Evolutionary conservation across 129 eudicot genomes (phyloP).

Genomic region (Helianthus tuberosus): DNA sequence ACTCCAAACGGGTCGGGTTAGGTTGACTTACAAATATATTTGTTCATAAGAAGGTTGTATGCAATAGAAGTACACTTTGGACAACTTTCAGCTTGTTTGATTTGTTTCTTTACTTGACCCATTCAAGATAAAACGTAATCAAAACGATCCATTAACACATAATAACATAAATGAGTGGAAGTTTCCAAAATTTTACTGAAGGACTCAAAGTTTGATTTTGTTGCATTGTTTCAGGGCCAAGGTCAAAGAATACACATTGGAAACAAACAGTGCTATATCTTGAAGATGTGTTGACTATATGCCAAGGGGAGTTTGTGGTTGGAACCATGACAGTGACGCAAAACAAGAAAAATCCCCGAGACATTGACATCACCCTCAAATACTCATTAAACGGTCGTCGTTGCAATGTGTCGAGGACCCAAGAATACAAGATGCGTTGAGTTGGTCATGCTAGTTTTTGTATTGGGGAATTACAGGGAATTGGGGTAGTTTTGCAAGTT

Average conservation of each 20-base stretch:
- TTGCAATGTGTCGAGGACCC: constrained; percentile 71
- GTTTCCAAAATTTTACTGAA: background rate
- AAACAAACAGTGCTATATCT: constrained; percentile 94
- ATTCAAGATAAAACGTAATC: background rate
- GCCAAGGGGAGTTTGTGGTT: constrained; percentile 75
- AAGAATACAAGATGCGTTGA: constrained; percentile 69
- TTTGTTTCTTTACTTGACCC: background rate
- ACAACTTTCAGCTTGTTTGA: background rate
- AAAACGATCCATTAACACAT: background rate
- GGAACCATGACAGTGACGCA: constrained; percentile 84
- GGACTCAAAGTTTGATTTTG: background rate
- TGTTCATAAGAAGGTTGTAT: background rate
- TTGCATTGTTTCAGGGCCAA: constrained; percentile 64
- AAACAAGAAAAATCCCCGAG: constrained; percentile 98
- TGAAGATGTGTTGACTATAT: constrained; percentile 82
- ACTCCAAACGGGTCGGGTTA: background rate
- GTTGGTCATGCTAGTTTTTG: too few species aligned
- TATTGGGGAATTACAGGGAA: background rate
- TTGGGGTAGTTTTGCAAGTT: background rate
- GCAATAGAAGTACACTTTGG: background rate
- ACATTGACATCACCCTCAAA: constrained; percentile 71
- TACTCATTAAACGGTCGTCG: constrained; percentile 75
- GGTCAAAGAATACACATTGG: constrained; percentile 91
- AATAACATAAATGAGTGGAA: background rate
- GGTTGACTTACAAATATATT: background rate